These are phyloP conservation scores for Lichtheimia ornata DNA, from an alignment of 371 early-diverging fungal genomes.

Conservation along the genomic window DNA sequence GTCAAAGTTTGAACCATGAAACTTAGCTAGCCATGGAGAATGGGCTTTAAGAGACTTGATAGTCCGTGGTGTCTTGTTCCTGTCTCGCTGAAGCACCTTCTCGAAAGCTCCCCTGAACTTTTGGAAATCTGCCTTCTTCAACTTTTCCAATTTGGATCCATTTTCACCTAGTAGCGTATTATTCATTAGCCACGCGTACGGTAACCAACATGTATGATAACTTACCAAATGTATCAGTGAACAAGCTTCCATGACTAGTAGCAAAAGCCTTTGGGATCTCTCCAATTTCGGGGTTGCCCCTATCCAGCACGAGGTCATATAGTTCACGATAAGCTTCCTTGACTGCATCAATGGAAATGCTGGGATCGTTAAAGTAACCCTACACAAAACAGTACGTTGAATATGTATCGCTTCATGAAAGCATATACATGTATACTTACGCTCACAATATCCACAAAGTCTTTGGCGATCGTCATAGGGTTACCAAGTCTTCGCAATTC, in stretches of 20 bases:
- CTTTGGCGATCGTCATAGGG: slow-evolving; percentile 69
- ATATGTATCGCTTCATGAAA: not conserved
- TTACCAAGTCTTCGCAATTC: slow-evolving; percentile 73
- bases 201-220: slow-evolving; percentile 39
- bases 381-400: no score
- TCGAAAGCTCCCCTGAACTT: slow-evolving; percentile 15
- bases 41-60: slow-evolving; percentile 56
- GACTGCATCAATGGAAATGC: not conserved
- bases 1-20: slow-evolving; percentile 36
- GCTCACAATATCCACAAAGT: slow-evolving; percentile 56
- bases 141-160: slow-evolving; percentile 43
- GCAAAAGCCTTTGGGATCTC: slow-evolving; percentile 53
- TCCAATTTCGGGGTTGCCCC: slow-evolving; percentile 20
- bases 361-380: no score
- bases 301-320: slow-evolving; percentile 32
- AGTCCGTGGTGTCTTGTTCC: not conserved
- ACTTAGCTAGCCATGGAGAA: slow-evolving; percentile 69
- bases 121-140: slow-evolving; percentile 25
- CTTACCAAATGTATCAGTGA: slow-evolving; percentile 23
- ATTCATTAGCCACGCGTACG: not conserved
- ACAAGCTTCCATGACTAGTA: slow-evolving; percentile 43
- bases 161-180: slow-evolving; percentile 35
- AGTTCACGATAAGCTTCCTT: slow-evolving; percentile 32
- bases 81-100: slow-evolving; percentile 18
- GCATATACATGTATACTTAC: slow-evolving; percentile 25